Conservation (phyloP, 169 alveolate species). For the Cryptosporidium meleagridis region DNA sequence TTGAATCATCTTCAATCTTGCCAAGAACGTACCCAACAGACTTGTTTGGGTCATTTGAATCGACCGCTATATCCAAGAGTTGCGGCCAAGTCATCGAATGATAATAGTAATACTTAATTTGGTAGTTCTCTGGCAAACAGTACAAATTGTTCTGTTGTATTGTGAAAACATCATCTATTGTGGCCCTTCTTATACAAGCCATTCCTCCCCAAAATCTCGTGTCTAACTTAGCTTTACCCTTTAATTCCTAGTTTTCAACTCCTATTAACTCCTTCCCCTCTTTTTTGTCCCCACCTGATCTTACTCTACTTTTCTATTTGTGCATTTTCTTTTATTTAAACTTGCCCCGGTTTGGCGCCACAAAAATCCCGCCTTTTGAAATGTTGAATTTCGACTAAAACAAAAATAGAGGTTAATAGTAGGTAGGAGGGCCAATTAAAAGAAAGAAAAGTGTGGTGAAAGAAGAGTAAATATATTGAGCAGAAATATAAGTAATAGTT, state of each 20-base stretch:
- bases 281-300: background rate
- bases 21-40: conserved; percentile 90
- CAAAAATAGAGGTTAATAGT: background rate
- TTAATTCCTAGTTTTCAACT: background rate
- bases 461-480: background rate
- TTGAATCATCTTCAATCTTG: conserved; percentile 80
- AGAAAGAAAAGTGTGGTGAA: background rate
- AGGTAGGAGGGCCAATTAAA: background rate
- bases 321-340: background rate
- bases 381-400: background rate
- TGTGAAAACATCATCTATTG: conserved; percentile 80
- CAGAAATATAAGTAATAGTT: background rate
- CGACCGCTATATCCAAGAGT: conserved; percentile 84
- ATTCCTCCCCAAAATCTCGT: conserved; percentile 30
- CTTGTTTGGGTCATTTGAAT: conserved; percentile 81
- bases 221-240: background rate
- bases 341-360: background rate
- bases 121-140: conserved; percentile 94
- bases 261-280: background rate
- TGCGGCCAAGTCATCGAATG: conserved; percentile 96
- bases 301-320: background rate
- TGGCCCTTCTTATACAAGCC: conserved; percentile 88
- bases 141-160: conserved; percentile 87
- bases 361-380: background rate
- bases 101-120: conserved; percentile 93